Evolutionary conservation across 768 basidiomycete species (phyloP).

Genomic region (Serendipita indica): DNA sequence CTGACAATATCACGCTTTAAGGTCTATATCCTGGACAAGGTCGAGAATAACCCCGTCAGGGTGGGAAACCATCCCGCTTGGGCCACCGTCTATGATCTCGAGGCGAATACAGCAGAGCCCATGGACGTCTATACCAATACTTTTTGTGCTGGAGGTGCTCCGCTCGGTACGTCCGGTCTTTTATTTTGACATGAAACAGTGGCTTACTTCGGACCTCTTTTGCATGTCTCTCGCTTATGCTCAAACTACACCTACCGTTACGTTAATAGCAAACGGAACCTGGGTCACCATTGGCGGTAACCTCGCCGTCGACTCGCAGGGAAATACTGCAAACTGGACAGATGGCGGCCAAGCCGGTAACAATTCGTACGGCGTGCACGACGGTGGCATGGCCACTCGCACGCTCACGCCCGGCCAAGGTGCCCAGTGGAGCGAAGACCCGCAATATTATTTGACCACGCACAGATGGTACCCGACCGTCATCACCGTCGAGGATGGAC

Average conservation of each 20-base stretch:
- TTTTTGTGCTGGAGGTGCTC: slow-evolving; percentile 45
- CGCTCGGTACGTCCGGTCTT: slow-evolving; percentile 27
- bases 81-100: slow-evolving; percentile 53
- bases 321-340: slow-evolving; percentile 25
- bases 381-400: slow-evolving; percentile 19
- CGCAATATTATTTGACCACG: slow-evolving; percentile 27
- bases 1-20: no score
- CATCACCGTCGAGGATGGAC: slow-evolving; percentile 35
- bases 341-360: slow-evolving; percentile 26
- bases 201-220: no score
- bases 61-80: slow-evolving; percentile 59
- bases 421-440: background rate
- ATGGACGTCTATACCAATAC: slow-evolving; percentile 70
- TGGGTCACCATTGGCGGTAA: slow-evolving; percentile 70
- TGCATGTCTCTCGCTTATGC: background rate
- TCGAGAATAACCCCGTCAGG: slow-evolving; percentile 50
- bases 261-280: slow-evolving; percentile 58
- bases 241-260: slow-evolving; percentile 21
- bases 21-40: slow-evolving; percentile 64
- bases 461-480: slow-evolving; percentile 55
- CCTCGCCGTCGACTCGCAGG: slow-evolving; percentile 50
- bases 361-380: slow-evolving; percentile 22
- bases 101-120: slow-evolving; percentile 40
- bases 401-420: background rate
- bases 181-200: no score